Base-by-base conservation (phyloP, 2,329 filamentous ascomycete species). In the Didymella pomorum region DNA sequence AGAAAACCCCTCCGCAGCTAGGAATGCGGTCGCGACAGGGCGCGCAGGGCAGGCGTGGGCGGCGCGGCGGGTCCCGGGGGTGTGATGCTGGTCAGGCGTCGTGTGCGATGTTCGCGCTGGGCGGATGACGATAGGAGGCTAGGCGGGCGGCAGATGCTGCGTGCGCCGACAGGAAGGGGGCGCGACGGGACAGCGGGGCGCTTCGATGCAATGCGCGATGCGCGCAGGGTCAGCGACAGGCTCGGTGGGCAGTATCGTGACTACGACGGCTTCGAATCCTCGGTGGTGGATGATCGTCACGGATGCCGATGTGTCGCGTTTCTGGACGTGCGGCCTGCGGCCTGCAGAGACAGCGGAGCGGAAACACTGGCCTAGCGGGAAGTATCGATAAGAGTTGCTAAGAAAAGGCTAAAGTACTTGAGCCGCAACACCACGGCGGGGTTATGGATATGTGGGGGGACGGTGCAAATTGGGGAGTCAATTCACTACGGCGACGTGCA, bases 1-100 rank as follows among this genome's bases (percentile, higher is more conserved):
- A 57, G 46, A 61, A 23, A 63, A 61, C 72, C 72, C 71, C 72
- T 76, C 74, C 71, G 70, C 71, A 74, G 74, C 59, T 66, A 66
- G 63, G 68, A 70, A 61, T 66, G 65, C 58, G 54, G 65, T 66
- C 67, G 68, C 69, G 63, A 66, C 54, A 37, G 60, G 53, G 61
- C 62, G 67, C 69, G 71, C 65, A 66, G 25, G 49, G 43, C 52
- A 37, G 33, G 37, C 35, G 44, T 37, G 48, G 52, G 48, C 26
- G 45, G 28, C 49, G 52, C 47, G 48, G 52, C 39, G 29, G 60
- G 50, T 45, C 25, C 45, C 50, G 56, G 41, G 31, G 56, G 20
- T 26, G 50, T 43, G 56, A 58, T 62, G 57, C 9, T 21, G 56
- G 44, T 42, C 41, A 54, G 59, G 53, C 52, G 61, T 60, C 60